Percentiles rank a stretch among this genome's conserved stretches.
Evolutionary conservation across 2,329 filamentous ascomycete species (phyloP).

Genomic region (Penicillium sp.): DNA sequence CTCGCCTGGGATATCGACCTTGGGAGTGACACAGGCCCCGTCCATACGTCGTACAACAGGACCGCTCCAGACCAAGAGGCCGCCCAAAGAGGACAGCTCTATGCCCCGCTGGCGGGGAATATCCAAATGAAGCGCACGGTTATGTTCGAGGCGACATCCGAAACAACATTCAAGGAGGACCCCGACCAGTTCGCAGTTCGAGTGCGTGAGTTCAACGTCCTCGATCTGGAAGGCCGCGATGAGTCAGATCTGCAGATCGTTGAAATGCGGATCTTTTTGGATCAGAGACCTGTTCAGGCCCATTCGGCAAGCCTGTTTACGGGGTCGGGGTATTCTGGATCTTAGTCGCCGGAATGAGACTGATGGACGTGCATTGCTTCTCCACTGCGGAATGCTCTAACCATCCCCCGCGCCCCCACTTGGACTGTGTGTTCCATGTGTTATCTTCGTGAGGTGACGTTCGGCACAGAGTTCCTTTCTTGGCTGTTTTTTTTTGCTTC

Average conservation of each 20-base stretch:
- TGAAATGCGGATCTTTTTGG: conserved; percentile 18
- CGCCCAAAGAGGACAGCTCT: background rate
- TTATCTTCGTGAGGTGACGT: background rate
- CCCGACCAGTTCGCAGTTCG: conserved; percentile 17
- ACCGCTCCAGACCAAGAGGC: background rate
- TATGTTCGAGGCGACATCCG: conserved; percentile 18
- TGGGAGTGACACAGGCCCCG: background rate
- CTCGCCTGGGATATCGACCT: conserved; percentile 19
- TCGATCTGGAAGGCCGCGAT: conserved; percentile 11
- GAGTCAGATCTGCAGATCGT: conserved; percentile 11
- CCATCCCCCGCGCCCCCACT: background rate
- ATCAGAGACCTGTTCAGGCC: conserved; percentile 16
- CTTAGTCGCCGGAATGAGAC: background rate
- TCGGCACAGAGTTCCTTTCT: conserved; percentile 7
- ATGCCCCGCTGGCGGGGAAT: conserved; percentile 3
- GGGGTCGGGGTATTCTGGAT: background rate
- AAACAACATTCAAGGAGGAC: conserved; percentile 16
- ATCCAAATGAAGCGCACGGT: conserved; percentile 14
- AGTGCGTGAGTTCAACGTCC: conserved; percentile 16
- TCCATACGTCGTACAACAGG: background rate
- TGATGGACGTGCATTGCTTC: background rate
- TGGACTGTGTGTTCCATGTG: background rate
- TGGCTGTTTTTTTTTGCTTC: background rate
- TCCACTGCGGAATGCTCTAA: conserved; percentile 9
- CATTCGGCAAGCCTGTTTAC: conserved; percentile 7